phyloP scores from a whole-genome alignment of 768 basidiomycete genomes.

The Suillus clintonianus region DNA sequence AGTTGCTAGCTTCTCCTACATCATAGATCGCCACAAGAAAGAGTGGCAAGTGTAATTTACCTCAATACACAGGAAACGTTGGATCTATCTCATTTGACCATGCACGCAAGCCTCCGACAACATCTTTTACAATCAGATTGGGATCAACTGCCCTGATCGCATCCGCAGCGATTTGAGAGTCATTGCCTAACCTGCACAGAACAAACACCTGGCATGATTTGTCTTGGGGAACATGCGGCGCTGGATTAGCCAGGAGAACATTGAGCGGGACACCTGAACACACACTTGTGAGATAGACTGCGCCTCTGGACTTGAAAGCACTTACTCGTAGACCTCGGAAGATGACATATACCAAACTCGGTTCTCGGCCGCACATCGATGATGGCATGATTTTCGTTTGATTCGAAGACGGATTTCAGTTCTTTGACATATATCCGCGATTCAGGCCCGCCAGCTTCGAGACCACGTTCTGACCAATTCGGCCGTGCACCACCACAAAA shows the following conservation, averaged over 20 bases:
- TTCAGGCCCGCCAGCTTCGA: constrained; percentile 40
- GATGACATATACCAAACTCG: constrained; percentile 85
- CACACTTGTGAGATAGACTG: constrained; percentile 7
- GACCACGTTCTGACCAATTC: constrained; percentile 63
- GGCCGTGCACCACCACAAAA: constrained; percentile 80
- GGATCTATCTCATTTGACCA: constrained; percentile 79
- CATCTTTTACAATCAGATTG: constrained; percentile 52
- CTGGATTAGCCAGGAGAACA: constrained; percentile 62
- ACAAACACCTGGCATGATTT: constrained; percentile 45
- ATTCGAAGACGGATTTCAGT: constrained; percentile 41
- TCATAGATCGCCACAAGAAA: neutral
- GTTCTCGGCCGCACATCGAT: constrained; percentile 79
- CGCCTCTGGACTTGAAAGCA: constrained; percentile 2
- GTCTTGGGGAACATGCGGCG: constrained; percentile 36
- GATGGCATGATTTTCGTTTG: constrained; percentile 37
- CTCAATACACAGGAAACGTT: constrained; percentile 78
- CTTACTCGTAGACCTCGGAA: constrained; percentile 76
- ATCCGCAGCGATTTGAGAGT: constrained; percentile 85
- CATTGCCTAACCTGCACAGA: constrained; percentile 89
- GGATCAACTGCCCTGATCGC: constrained; percentile 28
- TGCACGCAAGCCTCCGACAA: constrained; percentile 79
- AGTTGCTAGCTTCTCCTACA: neutral
- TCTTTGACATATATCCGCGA: constrained; percentile 52
- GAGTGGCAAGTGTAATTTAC: constrained; percentile 1
- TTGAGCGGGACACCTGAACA: constrained; percentile 71